These are phyloP conservation scores for Russula emetica DNA, from an alignment of 768 basidiomycete species.

Conservation along the genomic window DNA sequence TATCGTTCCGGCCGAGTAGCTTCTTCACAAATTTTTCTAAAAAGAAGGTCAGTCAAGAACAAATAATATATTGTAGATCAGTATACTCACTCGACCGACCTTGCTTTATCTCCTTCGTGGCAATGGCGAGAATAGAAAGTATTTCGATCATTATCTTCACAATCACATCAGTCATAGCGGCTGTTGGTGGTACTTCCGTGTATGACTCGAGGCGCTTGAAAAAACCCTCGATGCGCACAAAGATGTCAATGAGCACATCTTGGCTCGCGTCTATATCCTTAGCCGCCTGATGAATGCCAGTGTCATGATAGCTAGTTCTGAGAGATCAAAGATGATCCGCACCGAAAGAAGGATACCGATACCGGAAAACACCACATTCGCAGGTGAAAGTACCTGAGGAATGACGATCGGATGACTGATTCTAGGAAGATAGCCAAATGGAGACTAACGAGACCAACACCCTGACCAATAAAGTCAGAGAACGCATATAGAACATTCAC, in stretches of 20 bases:
- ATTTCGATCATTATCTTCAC: slow-evolving; percentile 11
- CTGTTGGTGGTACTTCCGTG: neutral
- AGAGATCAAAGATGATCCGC: neutral
- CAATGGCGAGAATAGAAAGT: slow-evolving; percentile 4
- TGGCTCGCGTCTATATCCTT: neutral
- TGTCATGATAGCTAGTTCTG: neutral
- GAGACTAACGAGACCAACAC: neutral
- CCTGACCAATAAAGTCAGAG: neutral
- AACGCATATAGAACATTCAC: slow-evolving; percentile 7
- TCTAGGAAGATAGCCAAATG: neutral
- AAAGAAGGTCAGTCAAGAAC: neutral
- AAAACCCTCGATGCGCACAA: slow-evolving; percentile 4
- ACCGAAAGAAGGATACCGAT: slow-evolving; percentile 13
- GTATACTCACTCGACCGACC: neutral
- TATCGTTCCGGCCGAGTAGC: no score
- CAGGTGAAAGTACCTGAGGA: neutral
- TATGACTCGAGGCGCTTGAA: slow-evolving; percentile 12
- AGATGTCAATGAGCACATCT: slow-evolving; percentile 2
- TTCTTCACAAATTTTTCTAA: slow-evolving; percentile 1
- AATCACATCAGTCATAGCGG: neutral
- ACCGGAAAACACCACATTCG: neutral
- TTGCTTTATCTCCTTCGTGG: slow-evolving; percentile 1
- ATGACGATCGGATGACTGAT: neutral
- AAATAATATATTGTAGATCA: neutral
- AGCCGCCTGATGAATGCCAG: neutral